Evolutionary conservation across 352 stramenopile species (phyloP), one percentile per base, ranked within the genome.

Genomic region (Salisapilia sapeloensis): DNA sequence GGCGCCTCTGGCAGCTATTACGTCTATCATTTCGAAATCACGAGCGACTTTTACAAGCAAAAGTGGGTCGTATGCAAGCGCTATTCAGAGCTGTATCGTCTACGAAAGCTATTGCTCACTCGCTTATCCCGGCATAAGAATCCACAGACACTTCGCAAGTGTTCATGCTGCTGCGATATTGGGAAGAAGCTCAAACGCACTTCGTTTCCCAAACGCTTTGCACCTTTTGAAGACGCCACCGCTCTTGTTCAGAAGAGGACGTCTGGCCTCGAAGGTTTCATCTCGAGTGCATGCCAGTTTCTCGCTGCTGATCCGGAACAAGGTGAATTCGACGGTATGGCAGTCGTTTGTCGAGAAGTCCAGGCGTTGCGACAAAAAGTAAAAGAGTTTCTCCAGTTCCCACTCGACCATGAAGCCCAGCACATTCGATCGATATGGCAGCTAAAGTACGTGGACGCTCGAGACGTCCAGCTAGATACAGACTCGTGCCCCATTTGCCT

Each of bases 41-140:
- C 74, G 13, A 84, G 70, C 48, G 74, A 89, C 35, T 89, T 63
- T 44, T 89, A 89, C 66, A 83, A 85, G 42, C 74, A 89, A 41
- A 81, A 82, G 42, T 89, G 74, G 74, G 62, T 89, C 40, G 74
- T 83, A 9, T 89, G 74, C 60, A 84, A 89, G 46, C 70, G 74
- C 28, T 89, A 83, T 48, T 89, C 74, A 14, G 74, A 89, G 45
- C 78, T 89, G 42, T 72, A 89, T 37, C 66, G 74, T 4, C 46
- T 89, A 13, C 74, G 74, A 34, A 89, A 89, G 48, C 55, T 53
- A 8, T 24, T 89, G 15, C 49, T 89, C 4, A 52, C 61, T 10
- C 56, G 60, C 24, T 52, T 89, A 6, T 41, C 53, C 3, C 44
- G 51, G 6, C 74, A 89, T 44, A 62, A 60, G 32, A 83, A 83